Conservation (phyloP, 352 stramenopile genomes). For the Blastocystis sp. region DNA sequence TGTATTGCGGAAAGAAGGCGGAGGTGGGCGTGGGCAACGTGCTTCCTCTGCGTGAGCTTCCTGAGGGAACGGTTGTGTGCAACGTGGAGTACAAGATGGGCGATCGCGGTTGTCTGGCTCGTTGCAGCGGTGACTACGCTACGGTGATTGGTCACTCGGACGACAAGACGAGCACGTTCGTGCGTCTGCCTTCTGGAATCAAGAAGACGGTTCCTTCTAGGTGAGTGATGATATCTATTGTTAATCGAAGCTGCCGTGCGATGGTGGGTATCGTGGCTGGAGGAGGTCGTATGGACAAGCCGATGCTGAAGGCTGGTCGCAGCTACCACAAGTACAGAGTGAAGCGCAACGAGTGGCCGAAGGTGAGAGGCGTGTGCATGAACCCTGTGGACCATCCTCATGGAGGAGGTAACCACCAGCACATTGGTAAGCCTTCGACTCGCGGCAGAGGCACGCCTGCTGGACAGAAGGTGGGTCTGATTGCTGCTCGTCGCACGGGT, state of each 20-base stretch:
- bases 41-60: conserved; percentile 80
- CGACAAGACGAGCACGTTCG: conserved; percentile 87
- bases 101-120: conserved; percentile 87
- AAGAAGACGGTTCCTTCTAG: conserved; percentile 74
- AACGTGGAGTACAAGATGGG: conserved; percentile 87
- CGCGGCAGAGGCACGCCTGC: neutral
- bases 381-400: too few relatives aligned
- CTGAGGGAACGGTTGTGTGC: conserved; percentile 96
- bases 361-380: too few relatives aligned
- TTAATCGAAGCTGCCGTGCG: neutral
- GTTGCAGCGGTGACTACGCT: conserved; percentile 89
- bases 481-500: conserved; percentile 49
- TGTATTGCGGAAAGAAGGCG: too few relatives aligned
- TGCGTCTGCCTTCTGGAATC: conserved; percentile 75
- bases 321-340: too few relatives aligned
- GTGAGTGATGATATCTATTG: too few relatives aligned
- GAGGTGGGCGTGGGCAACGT: conserved; percentile 94
- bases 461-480: conserved; percentile 64
- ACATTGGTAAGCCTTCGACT: too few relatives aligned
- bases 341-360: too few relatives aligned
- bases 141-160: conserved; percentile 95
- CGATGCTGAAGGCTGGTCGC: neutral
- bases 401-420: too few relatives aligned
- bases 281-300: conserved; percentile 13
- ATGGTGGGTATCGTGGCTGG: conserved; percentile 61